Evolutionary conservation across 805 yeast genomes (phyloP).

Genomic region (Hanseniaspora guilliermondii): DNA sequence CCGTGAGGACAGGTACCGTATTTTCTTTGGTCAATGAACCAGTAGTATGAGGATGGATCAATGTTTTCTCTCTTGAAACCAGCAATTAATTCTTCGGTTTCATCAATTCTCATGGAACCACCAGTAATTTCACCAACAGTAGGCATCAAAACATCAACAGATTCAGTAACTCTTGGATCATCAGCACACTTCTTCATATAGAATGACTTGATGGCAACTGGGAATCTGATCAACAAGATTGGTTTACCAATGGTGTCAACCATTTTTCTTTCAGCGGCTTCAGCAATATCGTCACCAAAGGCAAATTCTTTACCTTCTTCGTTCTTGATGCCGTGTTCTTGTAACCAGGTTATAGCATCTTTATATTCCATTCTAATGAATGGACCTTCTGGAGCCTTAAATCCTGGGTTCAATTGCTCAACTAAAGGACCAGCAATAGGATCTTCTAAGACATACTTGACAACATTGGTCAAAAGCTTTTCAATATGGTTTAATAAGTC

Average conservation of each 20-base stretch:
- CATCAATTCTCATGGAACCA: constrained; percentile 94
- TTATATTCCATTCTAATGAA: constrained; percentile 85
- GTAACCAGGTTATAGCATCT: constrained; percentile 89
- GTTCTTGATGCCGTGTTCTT: constrained; percentile 85
- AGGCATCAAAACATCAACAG: constrained; percentile 97
- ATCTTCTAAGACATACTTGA: constrained; percentile 70
- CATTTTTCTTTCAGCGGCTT: constrained; percentile 99
- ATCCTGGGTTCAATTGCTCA: constrained; percentile 83
- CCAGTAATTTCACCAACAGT: constrained; percentile 98
- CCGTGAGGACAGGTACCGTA: constrained; percentile 98
- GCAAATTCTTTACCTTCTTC: constrained; percentile 88
- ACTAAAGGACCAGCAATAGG: constrained; percentile 86
- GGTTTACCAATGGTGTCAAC: constrained; percentile 90
- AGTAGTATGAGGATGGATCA: constrained; percentile 72
- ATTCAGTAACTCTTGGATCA: constrained; percentile 91
- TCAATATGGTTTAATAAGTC: constrained; percentile 81
- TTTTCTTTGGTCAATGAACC: constrained; percentile 91
- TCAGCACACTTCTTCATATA: constrained; percentile 90
- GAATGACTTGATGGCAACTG: constrained; percentile 92
- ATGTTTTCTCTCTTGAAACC: constrained; percentile 91
- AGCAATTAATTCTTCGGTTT: constrained; percentile 67
- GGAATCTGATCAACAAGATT: constrained; percentile 85
- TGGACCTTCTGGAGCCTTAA: constrained; percentile 70
- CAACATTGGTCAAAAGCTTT: constrained; percentile 52
- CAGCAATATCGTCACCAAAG: constrained; percentile 98